These are phyloP conservation scores for Leonotis leonurus DNA, from an alignment of 257 asterid genomes.

Conservation along the genomic window DNA sequence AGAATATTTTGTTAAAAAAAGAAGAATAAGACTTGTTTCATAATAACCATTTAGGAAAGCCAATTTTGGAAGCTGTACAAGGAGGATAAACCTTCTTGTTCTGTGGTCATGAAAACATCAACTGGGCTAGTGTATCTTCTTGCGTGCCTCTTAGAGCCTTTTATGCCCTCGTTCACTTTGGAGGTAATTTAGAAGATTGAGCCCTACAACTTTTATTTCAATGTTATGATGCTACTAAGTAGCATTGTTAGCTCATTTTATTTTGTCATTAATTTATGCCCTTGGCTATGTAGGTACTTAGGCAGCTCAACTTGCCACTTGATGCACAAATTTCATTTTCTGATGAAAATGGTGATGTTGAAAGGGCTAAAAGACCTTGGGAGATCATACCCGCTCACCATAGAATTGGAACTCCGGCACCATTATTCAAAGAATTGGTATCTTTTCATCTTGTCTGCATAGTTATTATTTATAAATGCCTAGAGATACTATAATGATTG, in stretches of 20 bases:
- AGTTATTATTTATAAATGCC: conserved; percentile 2
- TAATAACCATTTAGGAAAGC: conserved; percentile 52
- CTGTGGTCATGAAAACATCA: conserved; percentile 82
- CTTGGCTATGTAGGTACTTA: conserved; percentile 52
- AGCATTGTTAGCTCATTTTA: background rate
- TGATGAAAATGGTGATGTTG: conserved; percentile 61
- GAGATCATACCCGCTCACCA: conserved; percentile 76
- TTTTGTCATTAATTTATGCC: conserved; percentile 8
- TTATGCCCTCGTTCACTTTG: conserved; percentile 83
- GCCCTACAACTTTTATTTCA: background rate
- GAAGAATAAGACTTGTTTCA: conserved; percentile 4
- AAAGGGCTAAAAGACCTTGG: conserved; percentile 83
- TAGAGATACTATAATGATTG: background rate
- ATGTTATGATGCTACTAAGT: background rate
- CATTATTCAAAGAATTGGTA: conserved; percentile 86
- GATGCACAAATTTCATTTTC: conserved; percentile 56
- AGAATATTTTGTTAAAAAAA: background rate
- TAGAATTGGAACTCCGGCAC: conserved; percentile 75
- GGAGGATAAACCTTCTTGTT: conserved; percentile 64
- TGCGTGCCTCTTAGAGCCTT: conserved; percentile 88
- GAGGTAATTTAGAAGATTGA: conserved; percentile 43
- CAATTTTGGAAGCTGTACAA: conserved; percentile 97
- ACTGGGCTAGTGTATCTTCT: conserved; percentile 88
- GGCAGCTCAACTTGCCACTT: conserved; percentile 83
- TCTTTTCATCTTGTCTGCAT: background rate